These are phyloP conservation scores for Cystobasidium onofrii DNA, from an alignment of 768 basidiomycete species.

Conservation along the genomic window DNA sequence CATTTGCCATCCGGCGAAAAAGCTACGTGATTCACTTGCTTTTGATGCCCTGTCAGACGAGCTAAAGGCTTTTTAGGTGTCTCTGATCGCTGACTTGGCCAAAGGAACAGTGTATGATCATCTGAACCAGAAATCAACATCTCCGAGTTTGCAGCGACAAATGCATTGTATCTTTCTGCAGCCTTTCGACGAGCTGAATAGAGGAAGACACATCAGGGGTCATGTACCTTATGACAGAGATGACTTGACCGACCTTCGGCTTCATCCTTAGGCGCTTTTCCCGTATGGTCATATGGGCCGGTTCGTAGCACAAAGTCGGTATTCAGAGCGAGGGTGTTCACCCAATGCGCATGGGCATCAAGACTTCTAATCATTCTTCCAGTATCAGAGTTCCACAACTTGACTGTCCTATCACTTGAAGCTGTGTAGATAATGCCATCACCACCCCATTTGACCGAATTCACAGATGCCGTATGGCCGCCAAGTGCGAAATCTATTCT, in stretches of 20 bases:
- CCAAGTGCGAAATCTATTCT: conserved; percentile 74
- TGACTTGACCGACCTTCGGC: conserved; percentile 53
- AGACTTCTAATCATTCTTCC: conserved; percentile 74
- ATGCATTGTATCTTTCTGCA: conserved; percentile 56
- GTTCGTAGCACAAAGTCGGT: conserved; percentile 92
- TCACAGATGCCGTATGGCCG: conserved; percentile 87
- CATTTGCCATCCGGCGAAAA: conserved; percentile 90
- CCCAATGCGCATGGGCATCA: conserved; percentile 97
- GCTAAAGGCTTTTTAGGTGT: conserved; percentile 61
- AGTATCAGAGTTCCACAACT: conserved; percentile 89
- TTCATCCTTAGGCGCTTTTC: conserved; percentile 67
- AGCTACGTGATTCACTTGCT: conserved; percentile 83
- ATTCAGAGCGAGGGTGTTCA: conserved; percentile 88
- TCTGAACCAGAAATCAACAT: conserved; percentile 90
- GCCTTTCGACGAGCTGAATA: conserved; percentile 41
- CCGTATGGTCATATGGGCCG: conserved; percentile 84
- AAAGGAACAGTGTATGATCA: conserved; percentile 94
- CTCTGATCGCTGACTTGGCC: conserved; percentile 55
- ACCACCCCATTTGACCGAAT: conserved; percentile 93
- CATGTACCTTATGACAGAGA: not conserved
- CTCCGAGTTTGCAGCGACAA: conserved; percentile 59
- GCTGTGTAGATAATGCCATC: conserved; percentile 88
- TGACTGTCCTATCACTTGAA: conserved; percentile 84
- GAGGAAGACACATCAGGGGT: conserved; percentile 28
- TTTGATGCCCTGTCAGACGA: conserved; percentile 85